Evolutionary conservation across 1,139 yeast genomes (phyloP).

Genomic region (Suhomyces guaymorum): DNA sequence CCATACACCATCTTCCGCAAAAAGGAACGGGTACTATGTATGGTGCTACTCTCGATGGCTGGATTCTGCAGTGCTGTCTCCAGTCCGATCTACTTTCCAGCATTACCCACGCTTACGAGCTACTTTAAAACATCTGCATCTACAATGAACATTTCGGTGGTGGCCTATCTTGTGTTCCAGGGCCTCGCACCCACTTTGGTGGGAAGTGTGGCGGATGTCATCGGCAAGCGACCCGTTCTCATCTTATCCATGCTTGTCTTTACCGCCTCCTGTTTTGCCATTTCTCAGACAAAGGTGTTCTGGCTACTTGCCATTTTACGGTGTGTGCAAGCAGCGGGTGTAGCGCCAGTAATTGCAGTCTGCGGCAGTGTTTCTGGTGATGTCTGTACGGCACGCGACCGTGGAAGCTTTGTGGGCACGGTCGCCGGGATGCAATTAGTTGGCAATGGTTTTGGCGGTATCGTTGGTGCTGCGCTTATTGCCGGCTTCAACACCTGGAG

Average conservation of each 20-base stretch:
- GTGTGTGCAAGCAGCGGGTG: conserved; percentile 43
- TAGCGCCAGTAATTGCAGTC: conserved; percentile 44
- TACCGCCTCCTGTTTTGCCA: conserved; percentile 57
- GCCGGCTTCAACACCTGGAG: conserved; percentile 36
- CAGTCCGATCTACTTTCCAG: conserved; percentile 45
- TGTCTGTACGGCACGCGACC: conserved; percentile 35
- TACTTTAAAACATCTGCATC: conserved; percentile 29
- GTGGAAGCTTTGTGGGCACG: conserved; percentile 44
- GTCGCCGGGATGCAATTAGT: conserved; percentile 37
- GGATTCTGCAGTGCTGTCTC: conserved; percentile 45
- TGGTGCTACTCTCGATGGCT: conserved; percentile 30
- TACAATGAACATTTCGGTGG: conserved; percentile 36
- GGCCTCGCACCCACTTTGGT: conserved; percentile 57
- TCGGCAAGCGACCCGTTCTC: conserved; percentile 70
- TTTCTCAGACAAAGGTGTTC: conserved; percentile 52
- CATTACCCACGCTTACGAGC: conserved; percentile 35
- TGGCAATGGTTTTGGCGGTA: conserved; percentile 44
- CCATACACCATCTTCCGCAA: conserved; percentile 19
- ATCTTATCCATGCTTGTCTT: conserved; percentile 54
- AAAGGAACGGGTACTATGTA: conserved; percentile 18
- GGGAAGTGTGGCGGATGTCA: conserved; percentile 64
- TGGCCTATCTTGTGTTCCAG: conserved; percentile 39
- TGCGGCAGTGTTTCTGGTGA: conserved; percentile 45
- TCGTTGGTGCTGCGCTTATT: conserved; percentile 40
- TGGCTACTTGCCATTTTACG: conserved; percentile 40